These are phyloP conservation scores for Thielaviopsis musarum DNA, from an alignment of 2,329 filamentous ascomycete species.

Conservation along the genomic window DNA sequence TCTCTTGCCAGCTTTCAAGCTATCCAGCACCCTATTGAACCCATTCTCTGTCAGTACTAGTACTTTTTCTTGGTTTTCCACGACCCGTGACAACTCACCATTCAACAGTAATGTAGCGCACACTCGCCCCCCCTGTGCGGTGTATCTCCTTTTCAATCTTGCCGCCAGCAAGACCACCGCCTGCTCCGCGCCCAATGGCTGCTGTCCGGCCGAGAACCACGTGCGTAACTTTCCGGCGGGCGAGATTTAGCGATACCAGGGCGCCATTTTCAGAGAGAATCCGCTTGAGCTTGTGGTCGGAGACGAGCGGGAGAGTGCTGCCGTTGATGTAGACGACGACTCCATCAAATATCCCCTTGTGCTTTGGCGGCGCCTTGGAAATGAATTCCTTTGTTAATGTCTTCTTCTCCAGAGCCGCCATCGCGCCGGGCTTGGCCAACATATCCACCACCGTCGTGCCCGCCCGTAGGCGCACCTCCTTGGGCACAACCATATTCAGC, in stretches of 20 bases:
- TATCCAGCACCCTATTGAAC: slow-evolving; percentile 55
- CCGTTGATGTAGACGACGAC: slow-evolving; percentile 76
- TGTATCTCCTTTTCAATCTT: slow-evolving; percentile 73
- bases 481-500: slow-evolving; percentile 26
- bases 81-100: slow-evolving; percentile 37
- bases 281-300: slow-evolving; percentile 73
- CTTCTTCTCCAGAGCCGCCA: slow-evolving; percentile 18
- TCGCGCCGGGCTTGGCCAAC: slow-evolving; percentile 30
- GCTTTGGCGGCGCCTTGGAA: slow-evolving; percentile 9
- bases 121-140: slow-evolving; percentile 45
- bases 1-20: slow-evolving; percentile 57
- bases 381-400: not conserved
- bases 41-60: too few relatives aligned
- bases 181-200: slow-evolving; percentile 33
- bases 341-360: slow-evolving; percentile 44
- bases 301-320: slow-evolving; percentile 63
- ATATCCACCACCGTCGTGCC: slow-evolving; percentile 35
- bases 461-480: slow-evolving; percentile 24
- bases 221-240: slow-evolving; percentile 62
- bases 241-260: slow-evolving; percentile 50
- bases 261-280: slow-evolving; percentile 62
- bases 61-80: too few relatives aligned
- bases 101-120: slow-evolving; percentile 67
- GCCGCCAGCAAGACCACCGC: slow-evolving; percentile 56
- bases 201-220: slow-evolving; percentile 57